Evolutionary conservation across 2,329 filamentous ascomycete genomes (phyloP), one percentile per base, ranked within the genome.

Genomic region (Microdochium nivale): DNA sequence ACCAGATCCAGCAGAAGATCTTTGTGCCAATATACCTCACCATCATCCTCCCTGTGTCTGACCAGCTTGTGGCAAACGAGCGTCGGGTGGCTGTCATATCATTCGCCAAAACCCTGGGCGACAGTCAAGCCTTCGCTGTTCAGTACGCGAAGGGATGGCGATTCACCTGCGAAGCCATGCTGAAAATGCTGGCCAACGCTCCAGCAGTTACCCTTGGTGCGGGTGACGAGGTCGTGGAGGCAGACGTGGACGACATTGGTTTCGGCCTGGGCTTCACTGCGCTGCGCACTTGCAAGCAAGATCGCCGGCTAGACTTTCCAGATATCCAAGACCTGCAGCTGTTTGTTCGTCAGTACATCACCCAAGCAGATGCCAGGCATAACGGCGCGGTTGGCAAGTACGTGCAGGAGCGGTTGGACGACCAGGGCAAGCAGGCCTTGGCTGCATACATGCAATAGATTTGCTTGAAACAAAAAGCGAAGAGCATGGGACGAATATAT

Each of bases 231-330:
- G 85, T 95, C 56, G 81, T 83, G 11, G 94, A 97, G 65, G 85
- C 90, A 2, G 92, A 97, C 62, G 88, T 96, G 25, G 94, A 99
- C 61, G 94, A 99, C 66, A 84, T 96, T 58, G 86, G 89, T 25
- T 99, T 99, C 63, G 94, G 94, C 25, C 84, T 96, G 57, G 92
- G 90, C 9, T 99, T 95, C 70, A 97, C 94, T 1, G 86, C 88
- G 30, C 79, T 99, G 56, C 95, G 92, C 72, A 96, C 92, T 0
- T 94, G 92, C 73, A 89, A 86, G 66, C 84, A 84, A 53, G 74
- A 81, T 3, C 72, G 80, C 1, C 78, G 77, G 49, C 94, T 97
- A 65, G 87, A 91, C 21, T 97, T 90, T 75, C 87, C 91, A 1
- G 87, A 96, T 55, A 83, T 96, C 14, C 79, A 81, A 4, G 85